Conservation (phyloP, 352 stramenopile species). For the Phytophthora sojae region DNA sequence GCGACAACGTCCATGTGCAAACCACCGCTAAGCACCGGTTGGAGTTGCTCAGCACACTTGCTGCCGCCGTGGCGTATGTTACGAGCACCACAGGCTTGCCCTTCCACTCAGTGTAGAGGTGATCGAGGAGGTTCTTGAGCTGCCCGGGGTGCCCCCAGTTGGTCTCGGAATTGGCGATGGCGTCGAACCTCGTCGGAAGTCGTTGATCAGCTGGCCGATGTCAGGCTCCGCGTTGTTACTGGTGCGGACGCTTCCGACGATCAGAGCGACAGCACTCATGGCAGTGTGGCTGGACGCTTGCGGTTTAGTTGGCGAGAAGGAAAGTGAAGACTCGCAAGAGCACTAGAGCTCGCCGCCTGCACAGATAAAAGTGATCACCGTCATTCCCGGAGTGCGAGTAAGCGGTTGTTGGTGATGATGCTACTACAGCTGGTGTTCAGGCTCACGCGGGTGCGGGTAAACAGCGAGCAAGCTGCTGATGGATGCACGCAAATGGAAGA, state of each 20-base stretch:
- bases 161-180: slow-evolving; percentile 12
- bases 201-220: no score
- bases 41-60: slow-evolving; percentile 33
- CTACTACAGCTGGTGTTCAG: no score
- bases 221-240: no score
- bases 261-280: slow-evolving; percentile 9
- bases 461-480: no score
- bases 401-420: background rate
- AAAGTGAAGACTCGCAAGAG: slow-evolving; percentile 11
- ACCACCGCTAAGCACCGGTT: slow-evolving; percentile 18
- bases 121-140: slow-evolving; percentile 37
- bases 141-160: slow-evolving; percentile 36
- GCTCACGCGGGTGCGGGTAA: no score
- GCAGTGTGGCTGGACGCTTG: background rate
- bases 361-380: background rate
- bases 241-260: slow-evolving; percentile 22
- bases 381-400: background rate
- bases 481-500: background rate
- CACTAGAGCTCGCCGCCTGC: no score
- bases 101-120: slow-evolving; percentile 35
- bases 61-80: slow-evolving; percentile 34
- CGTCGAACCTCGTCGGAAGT: slow-evolving; percentile 24
- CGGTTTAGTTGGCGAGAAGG: background rate
- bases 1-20: slow-evolving; percentile 35
- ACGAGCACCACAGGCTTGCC: slow-evolving; percentile 31